A percentile compares a stretch with the other conserved stretches of the same genome.
These are phyloP conservation scores for Tricladium varicosporioides DNA, from an alignment of 2,329 filamentous ascomycete species.

Conservation along the genomic window DNA sequence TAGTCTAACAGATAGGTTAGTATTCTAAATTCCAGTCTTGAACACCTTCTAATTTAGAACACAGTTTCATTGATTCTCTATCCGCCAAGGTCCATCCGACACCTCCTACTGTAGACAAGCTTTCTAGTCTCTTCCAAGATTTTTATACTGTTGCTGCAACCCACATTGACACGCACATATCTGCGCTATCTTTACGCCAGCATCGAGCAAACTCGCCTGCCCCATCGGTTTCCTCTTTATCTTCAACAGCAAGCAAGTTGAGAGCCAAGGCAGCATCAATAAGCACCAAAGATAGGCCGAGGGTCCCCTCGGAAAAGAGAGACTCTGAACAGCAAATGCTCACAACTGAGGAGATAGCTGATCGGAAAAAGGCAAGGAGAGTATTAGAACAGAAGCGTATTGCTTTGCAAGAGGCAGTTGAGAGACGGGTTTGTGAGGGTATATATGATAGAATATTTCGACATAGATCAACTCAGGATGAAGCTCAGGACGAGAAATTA, in stretches of 20 bases:
- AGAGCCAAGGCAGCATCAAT: constrained; percentile 55
- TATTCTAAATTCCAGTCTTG: not conserved
- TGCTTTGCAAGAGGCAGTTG: constrained; percentile 85
- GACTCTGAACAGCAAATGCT: constrained; percentile 77
- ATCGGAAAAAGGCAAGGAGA: constrained; percentile 75
- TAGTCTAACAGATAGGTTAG: constrained; percentile 81
- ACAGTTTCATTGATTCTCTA: constrained; percentile 85
- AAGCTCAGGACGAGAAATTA: constrained; percentile 90
- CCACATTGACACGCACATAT: constrained; percentile 85
- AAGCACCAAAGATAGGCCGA: constrained; percentile 50
- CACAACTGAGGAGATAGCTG: constrained; percentile 78
- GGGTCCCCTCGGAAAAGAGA: constrained; percentile 35
- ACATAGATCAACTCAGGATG: constrained; percentile 87
- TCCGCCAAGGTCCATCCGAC: constrained; percentile 82
- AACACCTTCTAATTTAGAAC: too few species aligned
- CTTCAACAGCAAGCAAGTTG: constrained; percentile 55
- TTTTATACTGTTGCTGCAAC: constrained; percentile 82
- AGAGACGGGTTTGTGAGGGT: constrained; percentile 79
- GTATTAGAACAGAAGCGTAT: constrained; percentile 74
- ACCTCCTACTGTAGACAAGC: constrained; percentile 77
- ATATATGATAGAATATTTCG: constrained; percentile 88
- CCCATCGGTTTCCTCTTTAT: constrained; percentile 52
- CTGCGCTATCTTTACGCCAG: constrained; percentile 71
- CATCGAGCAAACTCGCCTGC: constrained; percentile 63
- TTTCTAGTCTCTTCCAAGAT: constrained; percentile 88